Evolutionary conservation across 805 yeast species (phyloP).

Genomic region (Starmerella etchellsii): DNA sequence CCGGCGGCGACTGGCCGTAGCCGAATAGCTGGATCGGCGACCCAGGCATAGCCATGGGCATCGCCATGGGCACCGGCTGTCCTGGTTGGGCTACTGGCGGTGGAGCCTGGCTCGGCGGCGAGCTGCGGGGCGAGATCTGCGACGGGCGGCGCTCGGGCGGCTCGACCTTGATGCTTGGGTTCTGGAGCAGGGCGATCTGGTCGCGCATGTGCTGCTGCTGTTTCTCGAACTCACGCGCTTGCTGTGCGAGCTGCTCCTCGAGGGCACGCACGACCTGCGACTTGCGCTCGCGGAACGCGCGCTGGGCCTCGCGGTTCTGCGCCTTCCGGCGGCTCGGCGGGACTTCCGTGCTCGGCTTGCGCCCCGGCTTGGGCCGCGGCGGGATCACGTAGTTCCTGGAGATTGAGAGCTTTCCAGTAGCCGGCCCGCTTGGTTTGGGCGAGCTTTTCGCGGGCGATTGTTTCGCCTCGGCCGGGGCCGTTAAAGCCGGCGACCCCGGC

Average conservation of each 20-base stretch:
- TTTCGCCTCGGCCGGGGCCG: too few species aligned
- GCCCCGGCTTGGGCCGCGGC: constrained; percentile 58
- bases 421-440: too few species aligned
- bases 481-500: neutral
- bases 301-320: constrained; percentile 77
- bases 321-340: constrained; percentile 46
- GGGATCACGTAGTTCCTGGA: constrained; percentile 77
- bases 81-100: neutral
- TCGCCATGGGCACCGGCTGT: neutral
- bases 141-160: neutral
- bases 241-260: constrained; percentile 89
- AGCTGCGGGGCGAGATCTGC: neutral
- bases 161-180: constrained; percentile 24
- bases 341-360: constrained; percentile 56
- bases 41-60: neutral
- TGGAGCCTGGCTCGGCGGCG: neutral
- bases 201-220: constrained; percentile 73
- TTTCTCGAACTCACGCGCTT: constrained; percentile 54
- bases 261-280: constrained; percentile 41
- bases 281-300: constrained; percentile 65
- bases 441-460: too few species aligned
- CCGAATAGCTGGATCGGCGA: neutral
- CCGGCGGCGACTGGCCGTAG: constrained; percentile 5
- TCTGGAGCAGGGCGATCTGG: constrained; percentile 52
- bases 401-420: constrained; percentile 29